Evolutionary conservation across 1,139 yeast genomes (phyloP), one percentile per base, ranked within the genome.

Genomic region (Scheffersomyces parashehatae): DNA sequence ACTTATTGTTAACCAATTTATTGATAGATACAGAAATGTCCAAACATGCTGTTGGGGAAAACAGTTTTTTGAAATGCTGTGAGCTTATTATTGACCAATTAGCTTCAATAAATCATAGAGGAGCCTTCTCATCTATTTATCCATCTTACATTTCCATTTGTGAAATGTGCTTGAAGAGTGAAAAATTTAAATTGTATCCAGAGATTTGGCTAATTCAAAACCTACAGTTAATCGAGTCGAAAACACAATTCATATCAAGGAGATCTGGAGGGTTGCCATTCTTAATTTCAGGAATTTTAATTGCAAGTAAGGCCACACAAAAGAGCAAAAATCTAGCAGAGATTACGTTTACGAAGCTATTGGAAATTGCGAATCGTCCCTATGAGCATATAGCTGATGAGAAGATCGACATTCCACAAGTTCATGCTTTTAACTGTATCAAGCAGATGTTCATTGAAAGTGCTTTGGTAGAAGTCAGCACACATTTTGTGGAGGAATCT

Each of bases 251-350:
- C 41, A 85, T 91, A 41, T 87, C 96, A 0, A 77, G 98, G 60
- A 71, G 98, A 53, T 90, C 98, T 2, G 98, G 96, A 2, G 97
- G 98, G 0, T 64, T 93, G 16, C 98, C 98, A 1, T 85, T 70
- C 53, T 68, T 91, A 40, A 73, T 91, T 12, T 80, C 93, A 1
- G 95, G 88, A 0, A 77, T 88, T 13, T 67, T 90, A 14, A 72
- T 82, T 2, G 82, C 91, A 0, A 80, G 79, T 34, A 68, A 67
- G 7, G 56, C 61, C 8, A 20, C 20, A 8, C 11, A 15, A 3
- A 31, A 31, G 4, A 10, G 20, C 35, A 15, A 15, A 10, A 31
- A 31, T 14, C 15, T 31, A 12, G 11, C 20, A n/a, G 20, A 29
- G 13, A 29, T 14, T 5, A 79, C 95, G 0, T 79, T 88, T 52